These are phyloP conservation scores for Ajuga chamaepitys DNA, from an alignment of 257 asterid genomes.

Conservation along the genomic window DNA sequence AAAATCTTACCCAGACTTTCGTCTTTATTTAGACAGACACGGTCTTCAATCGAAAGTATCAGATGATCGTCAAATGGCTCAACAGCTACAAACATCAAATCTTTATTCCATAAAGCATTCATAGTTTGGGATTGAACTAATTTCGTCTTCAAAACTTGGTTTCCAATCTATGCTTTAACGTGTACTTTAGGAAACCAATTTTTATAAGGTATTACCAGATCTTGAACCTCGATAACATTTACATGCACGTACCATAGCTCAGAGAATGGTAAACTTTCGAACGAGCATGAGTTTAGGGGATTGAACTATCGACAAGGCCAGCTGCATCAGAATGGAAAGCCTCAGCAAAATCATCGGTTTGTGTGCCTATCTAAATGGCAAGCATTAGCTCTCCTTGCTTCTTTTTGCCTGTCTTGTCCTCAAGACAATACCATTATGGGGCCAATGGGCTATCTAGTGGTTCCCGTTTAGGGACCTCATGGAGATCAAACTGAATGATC, in stretches of 20 bases:
- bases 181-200: slow-evolving; percentile 49
- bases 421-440: slow-evolving; percentile 80
- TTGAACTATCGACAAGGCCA: slow-evolving; percentile 29
- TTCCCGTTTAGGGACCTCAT: slow-evolving; percentile 61
- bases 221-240: slow-evolving; percentile 84
- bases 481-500: slow-evolving; percentile 45
- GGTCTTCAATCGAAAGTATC: slow-evolving; percentile 59
- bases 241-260: slow-evolving; percentile 74
- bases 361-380: slow-evolving; percentile 93
- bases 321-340: slow-evolving; percentile 86
- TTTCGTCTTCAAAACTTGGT: slow-evolving; percentile 56
- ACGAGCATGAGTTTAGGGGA: slow-evolving; percentile 44
- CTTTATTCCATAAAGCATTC: slow-evolving; percentile 74
- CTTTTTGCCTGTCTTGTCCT: slow-evolving; percentile 56
- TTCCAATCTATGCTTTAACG: slow-evolving; percentile 67
- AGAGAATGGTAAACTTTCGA: slow-evolving; percentile 88
- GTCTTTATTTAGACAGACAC: slow-evolving; percentile 54
- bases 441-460: slow-evolving; percentile 99
- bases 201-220: slow-evolving; percentile 43
- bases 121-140: slow-evolving; percentile 40
- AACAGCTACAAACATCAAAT: slow-evolving; percentile 76
- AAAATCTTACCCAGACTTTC: slow-evolving; percentile 61
- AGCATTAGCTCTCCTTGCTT: slow-evolving; percentile 71
- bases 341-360: slow-evolving; percentile 86
- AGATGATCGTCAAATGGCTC: slow-evolving; percentile 86